Percentiles rank a stretch among this genome's conserved stretches.
phyloP scores from a whole-genome alignment of 768 basidiomycete species.

The Boletus barrowsii region DNA sequence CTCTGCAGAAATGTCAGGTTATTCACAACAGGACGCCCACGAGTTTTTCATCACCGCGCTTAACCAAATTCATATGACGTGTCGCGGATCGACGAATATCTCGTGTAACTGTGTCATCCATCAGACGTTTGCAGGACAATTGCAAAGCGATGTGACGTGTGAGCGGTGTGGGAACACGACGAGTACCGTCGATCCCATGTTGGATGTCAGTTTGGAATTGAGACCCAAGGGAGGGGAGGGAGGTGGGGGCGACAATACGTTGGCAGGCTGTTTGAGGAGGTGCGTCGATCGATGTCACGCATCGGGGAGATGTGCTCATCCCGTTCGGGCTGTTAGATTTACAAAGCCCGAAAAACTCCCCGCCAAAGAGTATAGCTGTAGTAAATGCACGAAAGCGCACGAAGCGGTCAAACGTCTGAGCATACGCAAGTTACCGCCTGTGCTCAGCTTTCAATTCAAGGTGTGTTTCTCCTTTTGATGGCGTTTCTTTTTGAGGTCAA shows the following conservation, averaged over 20 bases:
- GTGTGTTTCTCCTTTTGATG: constrained; percentile 25
- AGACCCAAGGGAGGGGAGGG: constrained; percentile 49
- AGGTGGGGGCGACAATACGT: constrained; percentile 55
- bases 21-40: constrained; percentile 94
- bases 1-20: constrained; percentile 80
- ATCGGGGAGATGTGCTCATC: background rate
- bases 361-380: constrained; percentile 79
- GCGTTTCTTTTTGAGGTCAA: background rate
- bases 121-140: constrained; percentile 79
- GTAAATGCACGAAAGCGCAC: constrained; percentile 73
- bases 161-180: constrained; percentile 78
- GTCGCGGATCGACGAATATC: constrained; percentile 68
- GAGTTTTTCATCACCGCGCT: constrained; percentile 81
- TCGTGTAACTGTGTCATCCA: constrained; percentile 91
- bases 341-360: constrained; percentile 84
- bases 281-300: constrained; percentile 25
- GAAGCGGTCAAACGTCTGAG: constrained; percentile 84
- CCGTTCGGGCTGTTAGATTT: constrained; percentile 46
- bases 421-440: constrained; percentile 81
- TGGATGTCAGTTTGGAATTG: constrained; percentile 88
- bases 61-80: constrained; percentile 83
- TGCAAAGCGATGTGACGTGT: constrained; percentile 89
- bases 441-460: constrained; percentile 94
- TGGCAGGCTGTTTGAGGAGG: constrained; percentile 75
- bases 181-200: constrained; percentile 81